phyloP scores from a whole-genome alignment of 257 asterid genomes.

The Thymus mandschuricus region DNA sequence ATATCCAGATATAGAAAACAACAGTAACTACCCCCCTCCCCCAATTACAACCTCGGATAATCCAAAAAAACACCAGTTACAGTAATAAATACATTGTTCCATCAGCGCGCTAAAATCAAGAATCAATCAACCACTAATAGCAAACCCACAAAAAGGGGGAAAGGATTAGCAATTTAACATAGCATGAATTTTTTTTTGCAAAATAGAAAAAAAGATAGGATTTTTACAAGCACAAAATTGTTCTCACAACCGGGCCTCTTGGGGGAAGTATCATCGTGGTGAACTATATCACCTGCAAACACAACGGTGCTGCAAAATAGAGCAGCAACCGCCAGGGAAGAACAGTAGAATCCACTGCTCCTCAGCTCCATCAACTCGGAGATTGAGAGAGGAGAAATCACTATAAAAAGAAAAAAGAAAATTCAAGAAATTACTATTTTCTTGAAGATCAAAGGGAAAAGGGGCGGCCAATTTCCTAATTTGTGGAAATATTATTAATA shows the following conservation, averaged over 20 bases:
- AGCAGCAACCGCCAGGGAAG: conserved; percentile 44
- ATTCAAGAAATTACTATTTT: conserved; percentile 15
- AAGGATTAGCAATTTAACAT: background rate
- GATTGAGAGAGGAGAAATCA: background rate
- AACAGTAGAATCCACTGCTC: conserved; percentile 45
- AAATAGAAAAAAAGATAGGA: conserved; percentile 10
- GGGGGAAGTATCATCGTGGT: conserved; percentile 82
- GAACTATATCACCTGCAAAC: conserved; percentile 86
- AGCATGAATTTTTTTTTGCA: background rate
- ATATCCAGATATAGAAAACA: conserved; percentile 19
- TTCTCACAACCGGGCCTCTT: conserved; percentile 83
- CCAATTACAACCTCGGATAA: conserved; percentile 32
- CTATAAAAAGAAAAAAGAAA: too few species aligned
- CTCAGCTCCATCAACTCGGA: conserved; percentile 51
- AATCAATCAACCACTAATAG: conserved; percentile 26
- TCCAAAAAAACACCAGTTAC: conserved; percentile 24
- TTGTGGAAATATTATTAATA: conserved; percentile 11
- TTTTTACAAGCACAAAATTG: conserved; percentile 80
- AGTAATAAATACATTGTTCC: conserved; percentile 27
- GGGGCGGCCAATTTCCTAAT: conserved; percentile 37
- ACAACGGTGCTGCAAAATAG: conserved; percentile 49
- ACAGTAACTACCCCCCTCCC: conserved; percentile 28
- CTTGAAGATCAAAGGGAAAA: conserved; percentile 40
- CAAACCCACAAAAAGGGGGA: background rate
- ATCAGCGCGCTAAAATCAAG: conserved; percentile 28